Conservation (phyloP, 1,139 yeast species). For the Spencermartinsiella ligniputridi region DNA sequence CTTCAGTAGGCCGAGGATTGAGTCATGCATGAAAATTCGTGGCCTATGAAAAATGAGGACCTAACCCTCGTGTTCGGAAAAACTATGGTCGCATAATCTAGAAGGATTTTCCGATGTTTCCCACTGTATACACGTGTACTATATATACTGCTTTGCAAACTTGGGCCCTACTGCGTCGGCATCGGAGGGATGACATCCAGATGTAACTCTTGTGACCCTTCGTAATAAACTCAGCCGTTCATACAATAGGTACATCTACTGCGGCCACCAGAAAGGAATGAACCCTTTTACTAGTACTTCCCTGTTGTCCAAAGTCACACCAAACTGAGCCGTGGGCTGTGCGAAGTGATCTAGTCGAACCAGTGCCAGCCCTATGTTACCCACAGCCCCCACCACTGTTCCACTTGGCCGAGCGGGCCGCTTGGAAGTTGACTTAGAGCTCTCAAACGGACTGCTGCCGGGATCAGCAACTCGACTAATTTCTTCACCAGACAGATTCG, state of each 20-base stretch:
- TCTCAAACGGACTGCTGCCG: conserved; percentile 15
- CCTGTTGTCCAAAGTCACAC: conserved; percentile 25
- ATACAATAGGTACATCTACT: neutral
- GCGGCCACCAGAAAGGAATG: conserved; percentile 69
- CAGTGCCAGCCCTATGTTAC: conserved; percentile 64
- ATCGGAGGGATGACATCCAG: too few relatives aligned
- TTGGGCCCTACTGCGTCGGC: too few relatives aligned
- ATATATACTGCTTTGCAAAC: too few relatives aligned
- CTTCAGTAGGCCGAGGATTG: neutral
- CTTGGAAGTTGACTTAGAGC: conserved; percentile 24
- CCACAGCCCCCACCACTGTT: conserved; percentile 50
- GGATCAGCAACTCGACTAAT: neutral
- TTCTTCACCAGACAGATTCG: conserved; percentile 8
- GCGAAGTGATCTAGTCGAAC: conserved; percentile 47
- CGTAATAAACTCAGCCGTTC: too few relatives aligned
- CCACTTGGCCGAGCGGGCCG: conserved; percentile 39
- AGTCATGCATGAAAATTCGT: neutral
- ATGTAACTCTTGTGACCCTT: too few relatives aligned
- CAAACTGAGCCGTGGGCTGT: conserved; percentile 31
- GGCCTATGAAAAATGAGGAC: neutral
- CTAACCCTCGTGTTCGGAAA: neutral
- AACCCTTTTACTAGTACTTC: conserved; percentile 45
- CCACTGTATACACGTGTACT: too few relatives aligned
- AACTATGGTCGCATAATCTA: too few relatives aligned
- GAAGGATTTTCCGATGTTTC: too few relatives aligned